A percentile compares a stretch with the other conserved stretches of the same genome.
Evolutionary conservation across 495 filamentous ascomycete genomes (phyloP).

Genomic region (Podospora conica): DNA sequence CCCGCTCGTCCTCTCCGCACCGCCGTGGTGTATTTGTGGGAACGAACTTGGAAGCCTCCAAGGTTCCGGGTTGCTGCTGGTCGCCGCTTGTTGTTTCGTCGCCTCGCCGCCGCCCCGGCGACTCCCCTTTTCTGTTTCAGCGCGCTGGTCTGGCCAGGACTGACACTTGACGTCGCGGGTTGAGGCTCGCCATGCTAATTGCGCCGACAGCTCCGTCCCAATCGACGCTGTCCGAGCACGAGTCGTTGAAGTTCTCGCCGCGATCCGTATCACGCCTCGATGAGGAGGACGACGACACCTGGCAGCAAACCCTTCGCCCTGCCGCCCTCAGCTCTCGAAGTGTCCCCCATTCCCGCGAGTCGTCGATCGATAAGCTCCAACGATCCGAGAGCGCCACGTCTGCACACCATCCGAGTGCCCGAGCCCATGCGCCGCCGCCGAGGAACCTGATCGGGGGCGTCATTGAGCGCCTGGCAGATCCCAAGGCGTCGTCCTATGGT

Average conservation of each 20-base stretch:
- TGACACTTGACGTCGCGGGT: background rate
- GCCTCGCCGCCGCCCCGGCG: background rate
- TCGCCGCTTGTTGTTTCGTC: background rate
- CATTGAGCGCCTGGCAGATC: slow-evolving; percentile 56
- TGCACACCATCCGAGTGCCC: slow-evolving; percentile 24
- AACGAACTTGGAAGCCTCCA: background rate
- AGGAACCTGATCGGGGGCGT: slow-evolving; percentile 44
- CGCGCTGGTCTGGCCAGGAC: slow-evolving; percentile 2
- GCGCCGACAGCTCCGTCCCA: slow-evolving; percentile 44
- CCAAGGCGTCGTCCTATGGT: slow-evolving; percentile 57
- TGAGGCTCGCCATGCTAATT: background rate
- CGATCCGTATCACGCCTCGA: slow-evolving; percentile 38
- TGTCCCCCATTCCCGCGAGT: slow-evolving; percentile 44
- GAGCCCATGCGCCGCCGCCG: slow-evolving; percentile 31
- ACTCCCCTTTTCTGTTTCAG: slow-evolving; percentile 2
- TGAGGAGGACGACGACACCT: slow-evolving; percentile 38
- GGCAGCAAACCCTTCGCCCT: slow-evolving; percentile 42
- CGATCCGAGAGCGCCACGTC: slow-evolving; percentile 42
- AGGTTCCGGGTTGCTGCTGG: background rate
- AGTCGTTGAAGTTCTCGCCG: slow-evolving; percentile 40
- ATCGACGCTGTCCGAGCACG: slow-evolving; percentile 47
- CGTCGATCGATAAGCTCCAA: slow-evolving; percentile 47
- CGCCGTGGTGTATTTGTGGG: slow-evolving; percentile 3
- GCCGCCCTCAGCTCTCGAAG: slow-evolving; percentile 29
- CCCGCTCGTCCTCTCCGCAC: background rate